These are phyloP conservation scores for Sporothrix luriei DNA, from an alignment of 2,329 filamentous ascomycete genomes.

Conservation along the genomic window DNA sequence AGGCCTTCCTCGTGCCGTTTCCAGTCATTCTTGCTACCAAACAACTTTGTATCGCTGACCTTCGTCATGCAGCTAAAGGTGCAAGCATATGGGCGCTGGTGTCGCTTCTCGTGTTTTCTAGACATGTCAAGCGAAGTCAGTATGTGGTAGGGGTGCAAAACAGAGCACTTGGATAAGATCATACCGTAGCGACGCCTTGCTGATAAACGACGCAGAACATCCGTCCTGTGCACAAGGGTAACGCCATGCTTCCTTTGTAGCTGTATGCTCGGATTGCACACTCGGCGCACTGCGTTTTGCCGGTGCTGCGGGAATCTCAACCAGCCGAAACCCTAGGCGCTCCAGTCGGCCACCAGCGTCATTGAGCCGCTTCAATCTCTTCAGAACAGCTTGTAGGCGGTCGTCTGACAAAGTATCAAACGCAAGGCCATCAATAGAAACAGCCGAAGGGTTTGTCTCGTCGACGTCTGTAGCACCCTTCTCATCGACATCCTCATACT, in stretches of 20 bases:
- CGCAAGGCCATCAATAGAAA: neutral
- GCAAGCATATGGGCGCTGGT: constrained; percentile 81
- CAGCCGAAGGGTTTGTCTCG: neutral
- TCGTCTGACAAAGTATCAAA: neutral
- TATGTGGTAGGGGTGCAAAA: neutral
- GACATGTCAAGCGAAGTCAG: neutral
- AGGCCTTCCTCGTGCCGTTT: constrained; percentile 85
- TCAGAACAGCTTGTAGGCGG: neutral
- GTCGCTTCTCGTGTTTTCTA: constrained; percentile 76
- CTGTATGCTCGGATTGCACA: constrained; percentile 1
- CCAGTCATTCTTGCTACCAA: constrained; percentile 95
- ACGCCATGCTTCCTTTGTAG: neutral
- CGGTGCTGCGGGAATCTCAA: neutral
- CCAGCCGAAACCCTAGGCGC: neutral
- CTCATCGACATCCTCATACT: neutral
- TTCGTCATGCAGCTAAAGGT: constrained; percentile 51
- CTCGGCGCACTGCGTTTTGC: neutral
- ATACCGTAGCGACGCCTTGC: constrained; percentile 9
- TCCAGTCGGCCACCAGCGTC: neutral
- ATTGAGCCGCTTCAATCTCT: neutral
- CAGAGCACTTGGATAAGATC: neutral
- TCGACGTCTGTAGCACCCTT: too few species aligned
- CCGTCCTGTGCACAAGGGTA: neutral
- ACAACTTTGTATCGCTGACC: constrained; percentile 55
- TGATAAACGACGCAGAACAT: neutral